These are phyloP conservation scores for Suhomyces sp. DNA, from an alignment of 805 yeast species.

Conservation along the genomic window DNA sequence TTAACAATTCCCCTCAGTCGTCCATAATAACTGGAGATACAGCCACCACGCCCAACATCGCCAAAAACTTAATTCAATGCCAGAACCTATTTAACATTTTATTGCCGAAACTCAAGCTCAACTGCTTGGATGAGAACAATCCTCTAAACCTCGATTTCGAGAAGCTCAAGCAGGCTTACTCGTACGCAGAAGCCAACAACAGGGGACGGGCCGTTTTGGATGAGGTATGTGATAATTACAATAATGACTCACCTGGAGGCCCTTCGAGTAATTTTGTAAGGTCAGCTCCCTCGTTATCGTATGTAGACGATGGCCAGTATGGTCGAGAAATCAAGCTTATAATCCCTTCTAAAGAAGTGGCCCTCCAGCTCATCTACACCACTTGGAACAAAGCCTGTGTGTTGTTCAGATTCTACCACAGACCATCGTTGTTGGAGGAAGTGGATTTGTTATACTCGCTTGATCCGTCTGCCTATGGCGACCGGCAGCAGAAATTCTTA, in stretches of 20 bases:
- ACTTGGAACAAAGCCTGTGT: constrained; percentile 89
- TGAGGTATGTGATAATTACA: constrained; percentile 16
- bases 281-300: constrained; percentile 9
- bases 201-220: constrained; percentile 6
- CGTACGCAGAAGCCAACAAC: constrained; percentile 8
- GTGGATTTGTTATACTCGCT: constrained; percentile 72
- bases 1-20: neutral
- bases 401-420: constrained; percentile 77
- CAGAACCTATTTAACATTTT: constrained; percentile 35
- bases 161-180: constrained; percentile 30
- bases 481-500: constrained; percentile 68
- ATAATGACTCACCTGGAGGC: neutral
- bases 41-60: constrained; percentile 6
- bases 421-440: constrained; percentile 75
- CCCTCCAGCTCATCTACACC: constrained; percentile 65
- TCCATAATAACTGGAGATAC: neutral
- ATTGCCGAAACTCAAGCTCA: constrained; percentile 34
- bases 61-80: constrained; percentile 23
- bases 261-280: neutral
- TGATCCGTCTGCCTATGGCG: constrained; percentile 69
- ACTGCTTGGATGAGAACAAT: constrained; percentile 29
- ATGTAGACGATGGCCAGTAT: constrained; percentile 22
- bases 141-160: constrained; percentile 30
- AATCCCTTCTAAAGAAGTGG: constrained; percentile 72
- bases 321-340: constrained; percentile 58